Conservation (phyloP, 805 yeast species). For the Saccharomyces cerevisiae region DNA sequence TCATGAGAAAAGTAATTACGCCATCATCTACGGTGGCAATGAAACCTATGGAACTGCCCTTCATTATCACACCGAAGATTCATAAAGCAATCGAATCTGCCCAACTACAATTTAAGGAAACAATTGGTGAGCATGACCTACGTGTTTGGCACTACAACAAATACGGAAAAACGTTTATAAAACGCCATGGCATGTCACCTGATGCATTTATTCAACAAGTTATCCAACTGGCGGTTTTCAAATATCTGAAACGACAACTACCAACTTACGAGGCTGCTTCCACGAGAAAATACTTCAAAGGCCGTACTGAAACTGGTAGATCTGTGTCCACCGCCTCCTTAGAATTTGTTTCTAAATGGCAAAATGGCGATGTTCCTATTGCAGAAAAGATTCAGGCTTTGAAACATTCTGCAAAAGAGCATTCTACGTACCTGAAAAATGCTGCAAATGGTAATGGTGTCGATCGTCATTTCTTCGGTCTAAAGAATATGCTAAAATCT, state of each 20-base stretch:
- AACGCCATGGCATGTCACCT: constrained; percentile 78
- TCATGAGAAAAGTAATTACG: constrained; percentile 11
- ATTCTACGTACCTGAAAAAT: constrained; percentile 59
- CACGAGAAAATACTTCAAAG: constrained; percentile 78
- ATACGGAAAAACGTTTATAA: constrained; percentile 79
- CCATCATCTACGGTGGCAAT: constrained; percentile 15
- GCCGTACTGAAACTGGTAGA: constrained; percentile 92
- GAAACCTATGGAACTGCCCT: constrained; percentile 31
- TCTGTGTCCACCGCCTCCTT: constrained; percentile 67
- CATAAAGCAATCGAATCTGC: constrained; percentile 49
- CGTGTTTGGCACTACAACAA: constrained; percentile 75
- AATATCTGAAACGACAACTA: constrained; percentile 65
- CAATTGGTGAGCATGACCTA: constrained; percentile 57
- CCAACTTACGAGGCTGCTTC: constrained; percentile 97
- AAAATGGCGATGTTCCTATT: constrained; percentile 38
- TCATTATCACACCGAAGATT: constrained; percentile 51
- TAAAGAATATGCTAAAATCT: constrained; percentile 55
- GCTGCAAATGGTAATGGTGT: constrained; percentile 86
- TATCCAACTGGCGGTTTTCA: constrained; percentile 84
- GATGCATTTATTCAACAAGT: constrained; percentile 90
- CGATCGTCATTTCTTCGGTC: constrained; percentile 89
- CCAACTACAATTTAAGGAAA: constrained; percentile 43
- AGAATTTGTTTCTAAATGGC: constrained; percentile 68
- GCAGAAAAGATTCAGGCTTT: constrained; percentile 59
- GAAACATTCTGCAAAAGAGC: constrained; percentile 65